A percentile compares a stretch with the other conserved stretches of the same genome.
These are phyloP conservation scores for Dendrostoma leiphaemia DNA, from an alignment of 2,329 filamentous ascomycete species.

Conservation along the genomic window DNA sequence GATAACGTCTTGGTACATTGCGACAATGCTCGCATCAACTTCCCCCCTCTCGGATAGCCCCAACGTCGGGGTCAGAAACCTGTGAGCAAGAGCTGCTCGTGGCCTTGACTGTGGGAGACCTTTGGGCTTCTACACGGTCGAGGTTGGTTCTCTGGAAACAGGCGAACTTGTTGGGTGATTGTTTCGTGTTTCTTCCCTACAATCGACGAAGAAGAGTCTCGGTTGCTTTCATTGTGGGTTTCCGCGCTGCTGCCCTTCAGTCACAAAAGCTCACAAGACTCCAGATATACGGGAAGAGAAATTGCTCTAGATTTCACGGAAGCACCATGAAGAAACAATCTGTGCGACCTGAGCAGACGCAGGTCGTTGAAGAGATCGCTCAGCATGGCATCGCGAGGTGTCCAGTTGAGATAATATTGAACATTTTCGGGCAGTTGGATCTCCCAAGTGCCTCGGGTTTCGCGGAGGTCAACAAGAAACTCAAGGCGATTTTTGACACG, in stretches of 20 bases:
- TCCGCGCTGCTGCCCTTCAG: neutral
- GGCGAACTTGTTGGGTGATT: neutral
- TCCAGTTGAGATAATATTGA: conserved; percentile 47
- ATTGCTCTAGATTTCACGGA: neutral
- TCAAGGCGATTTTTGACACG: conserved; percentile 39
- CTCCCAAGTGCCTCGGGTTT: conserved; percentile 39
- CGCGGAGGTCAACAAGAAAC: conserved; percentile 34
- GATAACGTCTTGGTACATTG: neutral
- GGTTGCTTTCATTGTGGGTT: neutral
- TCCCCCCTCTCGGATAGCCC: conserved; percentile 39
- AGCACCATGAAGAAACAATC: neutral
- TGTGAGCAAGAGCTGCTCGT: conserved; percentile 26
- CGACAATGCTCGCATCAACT: conserved; percentile 13
- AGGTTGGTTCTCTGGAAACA: neutral
- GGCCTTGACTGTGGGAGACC: conserved; percentile 24
- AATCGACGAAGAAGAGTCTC: neutral
- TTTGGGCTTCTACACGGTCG: neutral
- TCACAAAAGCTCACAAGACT: neutral
- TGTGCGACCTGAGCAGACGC: neutral
- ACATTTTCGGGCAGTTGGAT: conserved; percentile 46
- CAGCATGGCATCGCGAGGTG: conserved; percentile 27
- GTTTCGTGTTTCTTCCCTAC: no score
- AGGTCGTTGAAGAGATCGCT: neutral
- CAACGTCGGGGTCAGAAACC: conserved; percentile 45
- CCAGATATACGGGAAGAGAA: neutral